Percentiles rank a stretch among this genome's conserved stretches.
These are phyloP conservation scores for Saksenaea vasiformis DNA, from an alignment of 371 early-diverging fungal species.

Conservation along the genomic window DNA sequence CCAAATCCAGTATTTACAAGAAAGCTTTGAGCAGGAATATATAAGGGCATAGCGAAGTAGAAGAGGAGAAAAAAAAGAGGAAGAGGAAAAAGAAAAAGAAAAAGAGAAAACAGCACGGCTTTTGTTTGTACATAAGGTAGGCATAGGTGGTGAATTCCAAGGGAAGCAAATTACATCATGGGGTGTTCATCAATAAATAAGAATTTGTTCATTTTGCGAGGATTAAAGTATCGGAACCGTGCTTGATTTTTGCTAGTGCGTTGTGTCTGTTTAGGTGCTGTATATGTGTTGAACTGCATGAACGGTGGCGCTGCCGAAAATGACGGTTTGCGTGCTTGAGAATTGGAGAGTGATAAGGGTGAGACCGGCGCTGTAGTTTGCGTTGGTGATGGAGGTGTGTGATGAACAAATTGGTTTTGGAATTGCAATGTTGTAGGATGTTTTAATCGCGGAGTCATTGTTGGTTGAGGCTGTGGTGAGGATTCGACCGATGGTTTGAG, in stretches of 20 bases:
- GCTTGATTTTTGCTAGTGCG: conserved; percentile 18
- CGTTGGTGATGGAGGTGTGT: neutral
- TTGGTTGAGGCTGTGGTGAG: neutral
- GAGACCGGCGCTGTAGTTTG: neutral
- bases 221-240: conserved; percentile 33
- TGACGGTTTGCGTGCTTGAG: conserved; percentile 13
- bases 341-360: conserved; percentile 6
- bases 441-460: neutral
- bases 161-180: conserved; percentile 12
- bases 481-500: conserved; percentile 10
- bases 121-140: neutral
- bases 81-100: neutral
- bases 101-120: conserved; percentile 3
- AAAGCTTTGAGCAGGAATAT: neutral
- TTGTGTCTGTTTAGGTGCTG: conserved; percentile 10
- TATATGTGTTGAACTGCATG: conserved; percentile 13
- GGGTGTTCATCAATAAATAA: conserved; percentile 35
- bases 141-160: neutral
- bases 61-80: neutral
- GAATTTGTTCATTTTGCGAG: conserved; percentile 30
- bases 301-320: conserved; percentile 13
- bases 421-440: neutral
- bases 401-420: conserved; percentile 2
- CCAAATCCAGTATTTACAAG: conserved; percentile 1
- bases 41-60: neutral